Conservation (phyloP, 1,284 basidiomycete genomes). For the Rhodotorula sp. region DNA sequence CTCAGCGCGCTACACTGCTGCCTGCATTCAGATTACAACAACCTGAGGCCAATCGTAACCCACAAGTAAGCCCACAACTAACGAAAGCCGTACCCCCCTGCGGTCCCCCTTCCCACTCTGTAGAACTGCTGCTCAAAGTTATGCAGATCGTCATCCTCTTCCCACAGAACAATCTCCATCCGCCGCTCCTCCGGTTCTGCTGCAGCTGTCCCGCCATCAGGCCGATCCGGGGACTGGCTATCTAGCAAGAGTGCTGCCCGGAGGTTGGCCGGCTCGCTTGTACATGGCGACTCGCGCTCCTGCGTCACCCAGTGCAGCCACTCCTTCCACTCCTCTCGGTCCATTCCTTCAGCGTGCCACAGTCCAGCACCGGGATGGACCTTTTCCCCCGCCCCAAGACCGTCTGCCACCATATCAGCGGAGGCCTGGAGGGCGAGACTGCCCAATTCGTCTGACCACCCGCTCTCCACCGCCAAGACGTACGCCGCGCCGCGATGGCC, state of each 20-base stretch:
- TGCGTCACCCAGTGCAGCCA: slow-evolving; percentile 9
- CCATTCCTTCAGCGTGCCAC: background rate
- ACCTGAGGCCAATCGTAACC: too few species aligned
- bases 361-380: background rate
- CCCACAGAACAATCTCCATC: slow-evolving; percentile 17
- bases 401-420: background rate
- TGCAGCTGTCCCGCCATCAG: background rate
- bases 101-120: slow-evolving; percentile 1
- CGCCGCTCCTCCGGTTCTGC: background rate
- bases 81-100: slow-evolving; percentile 16
- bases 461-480: slow-evolving; percentile 22
- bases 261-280: background rate
- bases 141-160: slow-evolving; percentile 11
- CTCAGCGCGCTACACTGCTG: too few species aligned
- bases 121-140: slow-evolving; percentile 24
- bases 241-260: background rate
- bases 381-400: background rate
- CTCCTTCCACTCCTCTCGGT: background rate
- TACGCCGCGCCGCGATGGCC: slow-evolving; percentile 12
- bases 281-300: slow-evolving; percentile 3
- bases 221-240: too few species aligned
- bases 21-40: too few species aligned
- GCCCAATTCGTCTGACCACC: slow-evolving; percentile 14
- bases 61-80: background rate
- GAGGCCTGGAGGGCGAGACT: background rate